Evolutionary conservation across 768 basidiomycete genomes (phyloP), one percentile per base, ranked within the genome.

Genomic region (Serendipita indica): DNA sequence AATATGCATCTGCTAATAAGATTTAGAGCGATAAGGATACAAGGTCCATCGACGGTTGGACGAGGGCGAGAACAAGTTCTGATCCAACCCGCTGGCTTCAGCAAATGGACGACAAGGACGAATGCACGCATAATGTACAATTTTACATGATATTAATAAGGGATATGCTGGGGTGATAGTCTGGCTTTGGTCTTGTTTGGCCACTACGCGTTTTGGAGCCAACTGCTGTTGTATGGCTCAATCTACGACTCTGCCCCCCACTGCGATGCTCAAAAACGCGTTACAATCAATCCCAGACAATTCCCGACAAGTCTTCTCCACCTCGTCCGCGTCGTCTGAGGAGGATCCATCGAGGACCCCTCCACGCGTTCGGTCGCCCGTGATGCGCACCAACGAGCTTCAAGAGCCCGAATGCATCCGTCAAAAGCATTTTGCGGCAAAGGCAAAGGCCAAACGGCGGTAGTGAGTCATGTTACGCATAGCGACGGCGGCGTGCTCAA

Each of bases 1-100:
- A 43, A 43, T n/a, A n/a, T 43, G 41, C 41, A 43, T 43, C n/a
- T 18, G 41, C 27, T n/a, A n/a, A n/a, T n/a, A n/a, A n/a, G n/a
- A n/a, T n/a, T n/a, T n/a, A n/a, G n/a, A n/a, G n/a, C n/a, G n/a
- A n/a, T n/a, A n/a, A n/a, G n/a, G n/a, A n/a, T n/a, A n/a, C n/a
- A n/a, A n/a, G n/a, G n/a, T n/a, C n/a, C n/a, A n/a, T n/a, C n/a
- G n/a, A n/a, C n/a, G n/a, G n/a, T n/a, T n/a, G n/a, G n/a, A n/a
- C n/a, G n/a, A n/a, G n/a, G n/a, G n/a, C n/a, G n/a, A n/a, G n/a
- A n/a, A n/a, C n/a, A n/a, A n/a, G n/a, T n/a, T n/a, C n/a, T n/a
- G n/a, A n/a, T n/a, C n/a, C n/a, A n/a, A n/a, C n/a, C n/a, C n/a
- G n/a, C n/a, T n/a, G n/a, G n/a, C n/a, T n/a, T n/a, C n/a, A n/a